These are phyloP conservation scores for Aspergillus thermomutatus DNA, from an alignment of 2,329 filamentous ascomycete genomes.

Conservation along the genomic window DNA sequence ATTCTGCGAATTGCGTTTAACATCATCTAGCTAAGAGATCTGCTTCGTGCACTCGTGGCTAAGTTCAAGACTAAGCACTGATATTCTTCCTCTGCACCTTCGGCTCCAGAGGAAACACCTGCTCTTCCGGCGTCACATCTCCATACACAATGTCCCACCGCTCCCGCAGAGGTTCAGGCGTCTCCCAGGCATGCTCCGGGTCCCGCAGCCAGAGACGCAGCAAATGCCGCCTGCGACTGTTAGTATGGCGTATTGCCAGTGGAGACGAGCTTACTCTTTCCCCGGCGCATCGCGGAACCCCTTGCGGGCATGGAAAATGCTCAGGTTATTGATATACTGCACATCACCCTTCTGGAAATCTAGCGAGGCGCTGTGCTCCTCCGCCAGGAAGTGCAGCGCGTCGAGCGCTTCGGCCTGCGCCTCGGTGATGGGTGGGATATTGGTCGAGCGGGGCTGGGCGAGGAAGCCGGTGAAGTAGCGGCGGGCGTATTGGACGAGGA, in stretches of 20 bases:
- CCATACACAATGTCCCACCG: conserved; percentile 44
- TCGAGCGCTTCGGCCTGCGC: conserved; percentile 54
- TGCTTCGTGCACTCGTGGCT: too few relatives aligned
- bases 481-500: conserved; percentile 60
- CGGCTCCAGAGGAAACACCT: conserved; percentile 43
- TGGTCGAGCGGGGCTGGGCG: conserved; percentile 38
- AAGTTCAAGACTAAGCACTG: background rate
- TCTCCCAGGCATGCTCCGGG: conserved; percentile 46
- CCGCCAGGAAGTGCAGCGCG: conserved; percentile 48
- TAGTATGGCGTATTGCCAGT: background rate
- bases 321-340: conserved; percentile 52
- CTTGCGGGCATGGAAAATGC: conserved; percentile 51
- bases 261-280: conserved; percentile 36
- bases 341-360: conserved; percentile 50
- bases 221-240: conserved; percentile 39
- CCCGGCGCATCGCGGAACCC: conserved; percentile 41
- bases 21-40: too few relatives aligned
- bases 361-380: conserved; percentile 41
- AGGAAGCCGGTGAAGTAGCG: conserved; percentile 54
- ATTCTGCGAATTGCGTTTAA: too few relatives aligned
- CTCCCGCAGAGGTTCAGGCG: conserved; percentile 33
- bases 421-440: conserved; percentile 50
- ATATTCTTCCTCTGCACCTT: conserved; percentile 1
- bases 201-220: conserved; percentile 49
- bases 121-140: conserved; percentile 36